Base-by-base conservation (phyloP, 2,329 filamentous ascomycete species). In the Talaromyces funiculosus region DNA sequence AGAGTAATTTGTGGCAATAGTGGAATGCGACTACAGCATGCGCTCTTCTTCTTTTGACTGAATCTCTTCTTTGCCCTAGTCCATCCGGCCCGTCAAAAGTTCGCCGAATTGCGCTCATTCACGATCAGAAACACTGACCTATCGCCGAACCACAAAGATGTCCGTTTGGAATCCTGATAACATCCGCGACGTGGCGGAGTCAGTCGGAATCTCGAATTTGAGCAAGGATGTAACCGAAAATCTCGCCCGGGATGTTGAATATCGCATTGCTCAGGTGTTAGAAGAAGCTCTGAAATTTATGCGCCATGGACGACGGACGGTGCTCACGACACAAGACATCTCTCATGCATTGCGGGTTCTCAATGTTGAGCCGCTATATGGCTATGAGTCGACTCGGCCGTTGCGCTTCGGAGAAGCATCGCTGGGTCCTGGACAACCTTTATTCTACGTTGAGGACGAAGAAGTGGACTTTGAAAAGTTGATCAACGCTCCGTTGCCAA, bases 401-500 rank as follows among this genome's bases (percentile, higher is more conserved):
- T 78, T 99, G 68, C 85, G 90, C 59, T 99, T 95, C 71, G 94
- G 94, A 56, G 94, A 99, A 76, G 94, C 94, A 3, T 95, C 90
- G 61, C 80, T 99, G 63, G 94, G 94, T 0, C 92, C 92, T 14
- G 92, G 93, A 9, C 94, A 99, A 76, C 92, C 93, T 57, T 80
- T 99, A 22, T 99, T 93, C 76, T 99, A 99, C 73, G 89, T 99
- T 38, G 94, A 99, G 71, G 94, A 99, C 73, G 94, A 99, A 72
- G 94, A 99, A 79, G 88, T 97, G 59, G 94, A 99, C 75, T 97
- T 99, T 72, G 94, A 99, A 79, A 97, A 97, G 80, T 81, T 99
- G 66, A 97, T 99, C 73, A 99, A 99, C 77, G 92, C 92, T 65
- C 90, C 94, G 4, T 77, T 99, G 66, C 94, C 94, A 26, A 97